Evolutionary conservation across 148 eudicot genomes (phyloP).

Genomic region (Amaranthus hypochondriacus): DNA sequence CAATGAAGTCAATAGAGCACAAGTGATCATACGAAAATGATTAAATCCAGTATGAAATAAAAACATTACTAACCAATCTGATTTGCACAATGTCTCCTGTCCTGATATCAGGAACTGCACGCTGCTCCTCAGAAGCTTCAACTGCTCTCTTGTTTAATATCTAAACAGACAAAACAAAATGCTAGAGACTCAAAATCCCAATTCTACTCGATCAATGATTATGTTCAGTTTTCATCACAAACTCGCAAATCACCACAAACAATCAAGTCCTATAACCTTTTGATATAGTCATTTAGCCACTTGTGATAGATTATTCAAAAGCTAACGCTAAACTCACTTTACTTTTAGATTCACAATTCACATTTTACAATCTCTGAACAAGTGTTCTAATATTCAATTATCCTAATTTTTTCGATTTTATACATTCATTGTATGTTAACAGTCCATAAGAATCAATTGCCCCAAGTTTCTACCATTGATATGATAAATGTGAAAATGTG

Average conservation of each 20-base stretch:
- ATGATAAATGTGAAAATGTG: too few relatives aligned
- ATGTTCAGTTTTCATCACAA: neutral
- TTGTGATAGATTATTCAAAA: too few relatives aligned
- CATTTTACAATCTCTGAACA: neutral
- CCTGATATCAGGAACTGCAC: conserved; percentile 74
- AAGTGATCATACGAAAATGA: neutral
- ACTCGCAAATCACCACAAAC: neutral
- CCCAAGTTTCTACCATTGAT: neutral
- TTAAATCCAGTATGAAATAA: neutral
- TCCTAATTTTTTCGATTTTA: neutral
- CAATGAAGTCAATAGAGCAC: conserved; percentile 7
- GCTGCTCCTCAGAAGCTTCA: conserved; percentile 49
- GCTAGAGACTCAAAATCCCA: neutral
- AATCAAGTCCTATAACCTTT: conserved; percentile 2
- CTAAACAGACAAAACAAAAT: conserved; percentile 28
- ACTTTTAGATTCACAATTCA: neutral
- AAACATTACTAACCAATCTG: conserved; percentile 50
- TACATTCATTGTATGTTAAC: neutral
- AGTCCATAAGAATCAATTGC: neutral
- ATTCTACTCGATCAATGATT: neutral
- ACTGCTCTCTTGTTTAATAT: conserved; percentile 83
- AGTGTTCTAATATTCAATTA: neutral
- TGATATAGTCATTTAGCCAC: neutral
- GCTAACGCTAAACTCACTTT: neutral
- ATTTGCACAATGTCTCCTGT: conserved; percentile 80